Evolutionary conservation across 192 early-diverging fungal species (phyloP).

Genomic region (Thamnidium elegans): DNA sequence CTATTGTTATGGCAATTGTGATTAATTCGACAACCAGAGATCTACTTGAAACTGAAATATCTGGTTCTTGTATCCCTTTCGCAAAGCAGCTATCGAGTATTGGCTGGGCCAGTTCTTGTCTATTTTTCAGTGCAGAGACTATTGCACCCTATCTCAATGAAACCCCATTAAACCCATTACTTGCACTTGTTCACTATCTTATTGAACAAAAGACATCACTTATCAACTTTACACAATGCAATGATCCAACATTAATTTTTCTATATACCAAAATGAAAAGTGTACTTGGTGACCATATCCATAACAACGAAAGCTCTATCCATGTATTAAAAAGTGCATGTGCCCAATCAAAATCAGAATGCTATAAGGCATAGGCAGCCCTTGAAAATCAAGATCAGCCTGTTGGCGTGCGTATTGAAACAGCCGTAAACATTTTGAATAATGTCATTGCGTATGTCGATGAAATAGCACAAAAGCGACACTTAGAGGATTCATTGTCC

Average conservation of each 20-base stretch:
- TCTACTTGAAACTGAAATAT: slow-evolving; percentile 10
- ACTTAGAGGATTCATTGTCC: slow-evolving; percentile 1
- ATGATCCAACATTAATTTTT: slow-evolving; percentile 9
- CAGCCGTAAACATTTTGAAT: slow-evolving; percentile 9
- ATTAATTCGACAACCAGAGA: slow-evolving; percentile 10
- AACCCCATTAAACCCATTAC: slow-evolving; percentile 6
- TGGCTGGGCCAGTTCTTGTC: slow-evolving; percentile 1
- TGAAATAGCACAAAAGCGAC: slow-evolving; percentile 17
- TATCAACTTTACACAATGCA: not conserved
- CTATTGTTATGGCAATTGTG: slow-evolving; percentile 3
- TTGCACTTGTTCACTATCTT: slow-evolving; percentile 10
- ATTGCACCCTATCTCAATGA: slow-evolving; percentile 10
- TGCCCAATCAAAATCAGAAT: slow-evolving; percentile 8
- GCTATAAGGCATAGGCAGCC: slow-evolving; percentile 2
- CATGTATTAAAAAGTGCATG: slow-evolving; percentile 7
- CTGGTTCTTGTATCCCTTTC: slow-evolving; percentile 6
- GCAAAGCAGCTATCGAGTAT: slow-evolving; percentile 13
- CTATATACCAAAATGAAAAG: slow-evolving; percentile 10
- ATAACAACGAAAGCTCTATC: slow-evolving; percentile 7
- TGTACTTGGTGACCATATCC: slow-evolving; percentile 13
- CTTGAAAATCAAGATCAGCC: slow-evolving; percentile 5
- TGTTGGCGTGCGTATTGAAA: slow-evolving; percentile 4
- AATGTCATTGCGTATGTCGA: slow-evolving; percentile 5
- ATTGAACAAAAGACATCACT: not conserved
- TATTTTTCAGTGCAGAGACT: slow-evolving; percentile 5